Evolutionary conservation across 768 basidiomycete species (phyloP).

Genomic region (Kondoa subrosea): DNA sequence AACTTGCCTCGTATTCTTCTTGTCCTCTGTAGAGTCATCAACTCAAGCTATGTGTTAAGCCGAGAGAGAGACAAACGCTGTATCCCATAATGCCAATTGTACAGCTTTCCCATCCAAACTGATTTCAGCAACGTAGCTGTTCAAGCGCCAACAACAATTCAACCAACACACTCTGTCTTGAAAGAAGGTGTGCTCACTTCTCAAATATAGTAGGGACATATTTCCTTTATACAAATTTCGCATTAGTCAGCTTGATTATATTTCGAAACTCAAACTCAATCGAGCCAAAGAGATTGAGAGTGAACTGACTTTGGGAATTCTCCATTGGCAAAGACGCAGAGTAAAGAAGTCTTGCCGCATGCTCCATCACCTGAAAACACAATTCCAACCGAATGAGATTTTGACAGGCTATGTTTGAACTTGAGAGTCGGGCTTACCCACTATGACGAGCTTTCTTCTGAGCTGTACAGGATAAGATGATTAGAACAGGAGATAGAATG

Average conservation of each 20-base stretch:
- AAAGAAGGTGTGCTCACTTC: constrained; percentile 14
- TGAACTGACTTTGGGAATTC: constrained; percentile 55
- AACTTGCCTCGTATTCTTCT: constrained; percentile 99
- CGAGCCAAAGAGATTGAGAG: not conserved
- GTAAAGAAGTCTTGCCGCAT: constrained; percentile 76
- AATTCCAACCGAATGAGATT: not conserved
- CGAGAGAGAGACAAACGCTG: constrained; percentile 52
- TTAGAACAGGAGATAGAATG: too few species aligned
- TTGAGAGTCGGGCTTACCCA: constrained; percentile 12
- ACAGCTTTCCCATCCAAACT: constrained; percentile 91
- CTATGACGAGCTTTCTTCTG: constrained; percentile 20
- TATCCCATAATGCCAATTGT: constrained; percentile 95
- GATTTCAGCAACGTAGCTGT: constrained; percentile 83
- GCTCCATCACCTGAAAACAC: constrained; percentile 63
- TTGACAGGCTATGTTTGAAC: not conserved
- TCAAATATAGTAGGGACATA: constrained; percentile 41
- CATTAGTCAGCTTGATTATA: not conserved
- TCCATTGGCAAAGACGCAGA: constrained; percentile 81
- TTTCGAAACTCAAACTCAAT: not conserved
- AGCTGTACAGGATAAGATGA: constrained; percentile 16
- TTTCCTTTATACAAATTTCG: constrained; percentile 36
- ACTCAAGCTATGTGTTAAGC: not conserved
- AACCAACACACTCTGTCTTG: not conserved
- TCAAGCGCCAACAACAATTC: not conserved
- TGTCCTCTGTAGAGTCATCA: constrained; percentile 50